A percentile compares a stretch with the other conserved stretches of the same genome.
Evolutionary conservation across 1,284 basidiomycete species (phyloP).

Genomic region (Anthracocystis setariae): DNA sequence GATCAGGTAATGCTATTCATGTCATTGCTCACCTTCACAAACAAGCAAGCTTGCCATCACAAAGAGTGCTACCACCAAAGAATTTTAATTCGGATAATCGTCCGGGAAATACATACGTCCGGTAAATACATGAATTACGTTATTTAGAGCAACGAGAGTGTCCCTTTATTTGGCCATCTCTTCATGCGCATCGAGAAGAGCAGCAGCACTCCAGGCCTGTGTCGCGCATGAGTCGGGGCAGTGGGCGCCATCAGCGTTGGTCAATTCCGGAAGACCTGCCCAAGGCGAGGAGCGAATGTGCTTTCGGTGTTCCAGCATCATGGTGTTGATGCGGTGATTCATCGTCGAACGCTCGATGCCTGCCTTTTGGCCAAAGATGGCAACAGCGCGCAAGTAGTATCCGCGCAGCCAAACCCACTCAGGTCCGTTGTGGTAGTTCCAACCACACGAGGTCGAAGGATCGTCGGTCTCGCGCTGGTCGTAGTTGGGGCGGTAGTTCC

Average conservation of each 20-base stretch:
- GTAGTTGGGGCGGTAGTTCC: slow-evolving; percentile 62
- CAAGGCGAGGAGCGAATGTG: slow-evolving; percentile 53
- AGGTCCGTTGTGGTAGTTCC: slow-evolving; percentile 73
- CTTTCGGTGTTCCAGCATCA: slow-evolving; percentile 52
- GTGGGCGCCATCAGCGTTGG: slow-evolving; percentile 53
- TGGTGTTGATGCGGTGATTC: slow-evolving; percentile 48
- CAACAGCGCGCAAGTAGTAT: slow-evolving; percentile 90
- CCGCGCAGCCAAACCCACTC: slow-evolving; percentile 95
- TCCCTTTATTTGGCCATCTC: slow-evolving; percentile 42
- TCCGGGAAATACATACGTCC: too few relatives aligned
- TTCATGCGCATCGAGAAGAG: slow-evolving; percentile 57
- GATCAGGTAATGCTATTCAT: not conserved
- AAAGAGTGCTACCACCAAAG: not conserved
- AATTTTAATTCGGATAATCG: too few relatives aligned
- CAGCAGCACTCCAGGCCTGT: slow-evolving; percentile 62
- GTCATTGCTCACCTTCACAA: too few relatives aligned
- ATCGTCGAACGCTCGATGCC: slow-evolving; percentile 41
- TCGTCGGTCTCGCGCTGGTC: slow-evolving; percentile 58
- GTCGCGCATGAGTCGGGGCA: slow-evolving; percentile 61
- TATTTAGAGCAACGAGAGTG: not conserved
- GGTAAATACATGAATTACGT: not conserved
- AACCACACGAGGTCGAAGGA: slow-evolving; percentile 50
- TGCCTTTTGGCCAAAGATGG: slow-evolving; percentile 68
- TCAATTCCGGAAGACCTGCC: slow-evolving; percentile 64
- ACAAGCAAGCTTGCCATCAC: not conserved